Percentiles rank a stretch among this genome's conserved stretches.
These are phyloP conservation scores for Fusarium tricinctum DNA, from an alignment of 2,329 filamentous ascomycete genomes.

Conservation along the genomic window DNA sequence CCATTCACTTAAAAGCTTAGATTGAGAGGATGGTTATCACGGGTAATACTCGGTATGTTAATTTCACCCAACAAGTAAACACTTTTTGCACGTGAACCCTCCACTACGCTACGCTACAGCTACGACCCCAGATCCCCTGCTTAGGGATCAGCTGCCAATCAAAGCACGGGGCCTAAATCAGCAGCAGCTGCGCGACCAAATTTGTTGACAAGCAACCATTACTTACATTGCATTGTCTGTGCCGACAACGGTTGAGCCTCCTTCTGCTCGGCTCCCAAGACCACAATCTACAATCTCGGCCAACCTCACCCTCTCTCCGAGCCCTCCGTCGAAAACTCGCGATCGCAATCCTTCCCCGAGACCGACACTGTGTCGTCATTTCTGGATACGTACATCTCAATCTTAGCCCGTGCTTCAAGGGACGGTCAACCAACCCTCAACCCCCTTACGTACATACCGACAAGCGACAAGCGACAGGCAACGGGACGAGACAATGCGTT, in stretches of 20 bases:
- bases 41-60: slow-evolving; percentile 44
- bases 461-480: slow-evolving; percentile 9
- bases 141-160: slow-evolving; percentile 50
- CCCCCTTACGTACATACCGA: slow-evolving; percentile 32
- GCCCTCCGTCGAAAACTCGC: slow-evolving; percentile 9
- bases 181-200: slow-evolving; percentile 44
- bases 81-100: slow-evolving; percentile 47
- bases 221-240: slow-evolving; percentile 17
- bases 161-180: slow-evolving; percentile 46
- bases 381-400: slow-evolving; percentile 39
- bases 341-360: slow-evolving; percentile 21
- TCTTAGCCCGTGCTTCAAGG: slow-evolving; percentile 33
- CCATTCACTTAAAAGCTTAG: neutral
- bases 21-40: slow-evolving; percentile 10
- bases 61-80: slow-evolving; percentile 6
- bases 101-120: slow-evolving; percentile 18
- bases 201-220: slow-evolving; percentile 51
- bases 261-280: slow-evolving; percentile 27
- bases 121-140: slow-evolving; percentile 44
- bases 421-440: slow-evolving; percentile 17
- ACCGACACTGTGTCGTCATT: slow-evolving; percentile 48
- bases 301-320: slow-evolving; percentile 9
- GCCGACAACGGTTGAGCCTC: slow-evolving; percentile 36
- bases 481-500: slow-evolving; percentile 48
- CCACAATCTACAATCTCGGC: slow-evolving; percentile 25